Percentiles rank a stretch among this genome's conserved stretches.
phyloP scores from a whole-genome alignment of 306 rosid genomes.

The Vigna nakashimae region DNA sequence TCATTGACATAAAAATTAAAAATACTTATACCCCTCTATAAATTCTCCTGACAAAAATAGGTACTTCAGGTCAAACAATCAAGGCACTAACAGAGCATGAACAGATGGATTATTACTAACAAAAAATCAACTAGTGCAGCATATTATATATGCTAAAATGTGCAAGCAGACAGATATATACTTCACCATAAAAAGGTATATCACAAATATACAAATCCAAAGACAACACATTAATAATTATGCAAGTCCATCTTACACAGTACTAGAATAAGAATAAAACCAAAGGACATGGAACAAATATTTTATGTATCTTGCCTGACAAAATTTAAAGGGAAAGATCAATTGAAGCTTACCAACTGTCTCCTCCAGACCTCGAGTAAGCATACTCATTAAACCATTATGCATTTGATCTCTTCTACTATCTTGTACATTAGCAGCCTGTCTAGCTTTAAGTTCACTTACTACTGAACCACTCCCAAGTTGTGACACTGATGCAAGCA shows the following conservation, averaged over 20 bases:
- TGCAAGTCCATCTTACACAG: conserved; percentile 4
- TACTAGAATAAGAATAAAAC: conserved; percentile 18
- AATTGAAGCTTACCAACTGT: conserved; percentile 70
- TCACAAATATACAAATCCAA: background rate
- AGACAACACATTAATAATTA: conserved; percentile 2
- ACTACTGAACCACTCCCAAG: conserved; percentile 32
- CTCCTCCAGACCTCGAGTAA: conserved; percentile 57
- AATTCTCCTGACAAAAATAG: background rate
- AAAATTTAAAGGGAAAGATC: background rate
- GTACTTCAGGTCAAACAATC: background rate
- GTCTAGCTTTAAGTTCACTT: conserved; percentile 45
- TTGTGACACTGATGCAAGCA: conserved; percentile 53
- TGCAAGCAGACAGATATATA: conserved; percentile 20
- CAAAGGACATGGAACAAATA: conserved; percentile 3
- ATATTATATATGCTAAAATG: conserved; percentile 15
- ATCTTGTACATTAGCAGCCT: conserved; percentile 39
- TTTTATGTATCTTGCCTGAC: background rate
- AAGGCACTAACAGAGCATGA: background rate
- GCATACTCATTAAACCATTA: conserved; percentile 54
- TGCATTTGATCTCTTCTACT: conserved; percentile 47
- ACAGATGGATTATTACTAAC: background rate
- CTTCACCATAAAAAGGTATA: background rate
- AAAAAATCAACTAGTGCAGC: background rate
- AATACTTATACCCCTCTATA: background rate
- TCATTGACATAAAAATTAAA: background rate